Evolutionary conservation across 768 basidiomycete species (phyloP), one percentile per base, ranked within the genome.

Genomic region (Tricholoma flavovirens): DNA sequence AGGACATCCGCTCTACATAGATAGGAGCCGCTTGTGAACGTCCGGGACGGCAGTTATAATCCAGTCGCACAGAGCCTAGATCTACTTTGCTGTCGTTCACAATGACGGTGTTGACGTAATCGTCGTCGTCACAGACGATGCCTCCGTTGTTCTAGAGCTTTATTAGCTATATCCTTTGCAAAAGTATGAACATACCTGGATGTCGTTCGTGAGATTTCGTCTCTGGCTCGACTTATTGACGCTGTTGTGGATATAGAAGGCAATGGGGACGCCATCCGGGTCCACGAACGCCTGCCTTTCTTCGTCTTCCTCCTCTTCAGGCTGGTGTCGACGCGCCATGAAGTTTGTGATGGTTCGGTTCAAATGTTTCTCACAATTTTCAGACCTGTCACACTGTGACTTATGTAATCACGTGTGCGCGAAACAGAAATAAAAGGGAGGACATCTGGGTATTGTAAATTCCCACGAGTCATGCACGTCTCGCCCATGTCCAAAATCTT

Each of bases 231-330:
- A 12, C 5, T 53, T 54, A 14, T 59, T 64, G 43, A 77, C 68
- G 36, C 66, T 71, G 8, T 57, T 36, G 61, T 78, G 71, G 1
- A 78, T 57, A 48, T 62, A 68, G 56, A 78, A 75, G 14, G 57
- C 62, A 17, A 71, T 59, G 1, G 70, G 66, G 14, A 59, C 30
- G 1, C 69, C 71, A 9, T 66, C 29, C 19, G 65, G 56, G 48
- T 66, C 55, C 17, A 53, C 48, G 45, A 75, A 70, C 15, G 21
- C 21, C 26, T 55, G 24, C 15, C 12, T 24, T 11, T 14, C 54
- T 50, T 59, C 60, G 38, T 59, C 59, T 9, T 62, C 61, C 36
- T 56, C 53, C 17, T 50, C 29, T 30, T 24, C 22, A 1, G 1
- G 52, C 14, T 53, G 35, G 12, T 36, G 11, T 14, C 12, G 35